Conservation (phyloP, 352 stramenopile species). For the Phytophthora syringae region DNA sequence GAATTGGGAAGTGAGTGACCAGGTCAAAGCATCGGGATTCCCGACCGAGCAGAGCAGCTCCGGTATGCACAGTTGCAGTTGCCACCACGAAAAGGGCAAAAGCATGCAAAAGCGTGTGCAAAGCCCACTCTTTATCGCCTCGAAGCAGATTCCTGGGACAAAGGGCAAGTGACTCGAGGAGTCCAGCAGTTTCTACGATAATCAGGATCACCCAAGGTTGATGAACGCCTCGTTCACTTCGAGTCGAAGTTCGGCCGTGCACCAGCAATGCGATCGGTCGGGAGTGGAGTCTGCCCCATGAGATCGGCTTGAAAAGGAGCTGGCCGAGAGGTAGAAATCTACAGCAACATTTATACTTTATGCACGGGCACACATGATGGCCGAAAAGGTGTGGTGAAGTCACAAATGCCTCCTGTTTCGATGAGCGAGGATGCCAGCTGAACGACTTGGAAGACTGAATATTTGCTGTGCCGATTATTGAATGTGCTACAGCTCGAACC, state of each 20-base stretch:
- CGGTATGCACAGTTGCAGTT: conserved; percentile 29
- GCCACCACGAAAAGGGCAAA: conserved; percentile 15
- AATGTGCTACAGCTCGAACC: too few species aligned
- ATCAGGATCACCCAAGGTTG: not conserved
- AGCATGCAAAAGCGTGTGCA: not conserved
- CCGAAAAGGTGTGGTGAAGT: too few species aligned
- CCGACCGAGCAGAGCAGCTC: too few species aligned
- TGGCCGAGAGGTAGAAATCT: not conserved
- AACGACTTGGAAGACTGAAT: too few species aligned
- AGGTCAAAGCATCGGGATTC: conserved; percentile 15
- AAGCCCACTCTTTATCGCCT: not conserved
- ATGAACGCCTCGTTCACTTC: not conserved
- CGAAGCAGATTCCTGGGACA: not conserved
- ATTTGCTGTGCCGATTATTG: too few species aligned
- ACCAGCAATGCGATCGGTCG: conserved; percentile 2
- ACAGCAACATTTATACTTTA: too few species aligned
- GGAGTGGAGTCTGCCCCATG: conserved; percentile 6
- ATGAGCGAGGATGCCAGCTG: not conserved
- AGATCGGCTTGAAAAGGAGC: conserved; percentile 3
- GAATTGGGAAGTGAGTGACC: conserved; percentile 26
- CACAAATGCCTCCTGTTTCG: not conserved
- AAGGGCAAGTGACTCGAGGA: not conserved
- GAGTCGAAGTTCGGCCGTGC: too few species aligned
- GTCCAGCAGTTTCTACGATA: conserved; percentile 10
- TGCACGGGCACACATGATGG: too few species aligned